Evolutionary conservation across 768 basidiomycete species (phyloP).

Genomic region (Agaricus sinodeliciosus): DNA sequence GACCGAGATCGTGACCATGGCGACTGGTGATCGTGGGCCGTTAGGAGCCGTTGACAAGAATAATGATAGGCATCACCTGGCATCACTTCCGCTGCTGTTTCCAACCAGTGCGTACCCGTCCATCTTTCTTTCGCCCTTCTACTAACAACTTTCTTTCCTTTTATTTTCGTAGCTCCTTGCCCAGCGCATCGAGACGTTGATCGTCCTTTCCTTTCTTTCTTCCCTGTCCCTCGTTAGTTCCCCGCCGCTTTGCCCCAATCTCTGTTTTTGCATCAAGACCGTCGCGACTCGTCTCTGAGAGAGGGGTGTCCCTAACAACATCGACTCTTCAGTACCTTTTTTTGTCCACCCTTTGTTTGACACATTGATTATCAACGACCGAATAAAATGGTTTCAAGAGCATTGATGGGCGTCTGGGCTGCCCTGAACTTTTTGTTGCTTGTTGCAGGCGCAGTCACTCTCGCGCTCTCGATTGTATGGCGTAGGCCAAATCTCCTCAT

Average conservation of each 20-base stretch:
- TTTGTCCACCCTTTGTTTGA: constrained; percentile 8
- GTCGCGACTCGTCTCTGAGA: constrained; percentile 40
- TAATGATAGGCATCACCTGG: constrained; percentile 3
- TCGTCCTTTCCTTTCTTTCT: constrained; percentile 44
- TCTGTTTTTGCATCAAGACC: constrained; percentile 23
- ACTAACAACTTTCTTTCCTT: constrained; percentile 10
- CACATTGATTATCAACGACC: constrained; percentile 10
- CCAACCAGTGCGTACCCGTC: constrained; percentile 5
- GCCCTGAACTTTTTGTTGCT: constrained; percentile 67
- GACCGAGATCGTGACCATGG: constrained; percentile 1
- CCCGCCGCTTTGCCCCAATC: not conserved
- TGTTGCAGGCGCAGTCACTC: constrained; percentile 56
- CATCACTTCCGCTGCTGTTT: not conserved
- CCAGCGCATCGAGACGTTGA: constrained; percentile 61
- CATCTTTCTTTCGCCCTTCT: constrained; percentile 9
- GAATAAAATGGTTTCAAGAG: constrained; percentile 63
- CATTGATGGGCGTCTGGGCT: constrained; percentile 65
- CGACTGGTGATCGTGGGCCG: not conserved
- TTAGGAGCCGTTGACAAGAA: constrained; percentile 3
- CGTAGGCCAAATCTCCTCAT: constrained; percentile 58
- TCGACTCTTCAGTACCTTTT: constrained; percentile 8
- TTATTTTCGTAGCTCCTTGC: constrained; percentile 25
- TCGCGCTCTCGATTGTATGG: constrained; percentile 71
- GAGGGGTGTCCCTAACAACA: constrained; percentile 25
- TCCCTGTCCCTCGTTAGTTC: constrained; percentile 18